Evolutionary conservation across 176 grass and related monocot species (phyloP).

Genomic region (Sorghum bicolor): DNA sequence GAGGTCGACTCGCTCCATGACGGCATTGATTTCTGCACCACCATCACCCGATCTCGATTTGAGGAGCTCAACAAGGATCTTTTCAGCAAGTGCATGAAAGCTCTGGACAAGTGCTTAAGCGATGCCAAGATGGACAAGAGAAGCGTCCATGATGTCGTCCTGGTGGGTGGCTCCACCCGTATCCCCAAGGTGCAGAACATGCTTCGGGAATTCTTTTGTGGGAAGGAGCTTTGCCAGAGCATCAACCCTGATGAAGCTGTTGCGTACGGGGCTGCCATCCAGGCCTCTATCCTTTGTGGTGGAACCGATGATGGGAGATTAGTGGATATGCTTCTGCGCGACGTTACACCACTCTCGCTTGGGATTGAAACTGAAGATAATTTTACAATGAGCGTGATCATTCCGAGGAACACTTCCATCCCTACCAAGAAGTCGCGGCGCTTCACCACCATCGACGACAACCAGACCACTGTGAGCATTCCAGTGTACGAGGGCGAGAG

Average conservation of each 20-base stretch:
- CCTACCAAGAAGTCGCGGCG: conserved; percentile 15
- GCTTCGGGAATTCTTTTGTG: conserved; percentile 35
- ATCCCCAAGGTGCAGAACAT: conserved; percentile 50
- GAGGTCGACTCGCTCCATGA: conserved; percentile 41
- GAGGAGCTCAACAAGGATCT: conserved; percentile 52
- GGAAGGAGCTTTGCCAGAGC: conserved; percentile 50
- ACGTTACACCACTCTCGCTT: conserved; percentile 52
- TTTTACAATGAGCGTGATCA: conserved; percentile 15
- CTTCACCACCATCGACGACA: conserved; percentile 25
- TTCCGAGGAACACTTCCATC: conserved; percentile 43
- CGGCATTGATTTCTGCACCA: conserved; percentile 33
- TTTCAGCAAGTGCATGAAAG: conserved; percentile 37
- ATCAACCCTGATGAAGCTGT: conserved; percentile 63
- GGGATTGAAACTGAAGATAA: background rate
- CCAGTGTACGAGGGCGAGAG: conserved; percentile 60
- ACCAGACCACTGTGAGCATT: background rate
- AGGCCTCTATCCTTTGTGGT: conserved; percentile 41
- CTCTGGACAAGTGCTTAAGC: conserved; percentile 37
- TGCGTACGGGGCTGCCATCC: conserved; percentile 45
- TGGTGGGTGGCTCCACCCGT: conserved; percentile 54
- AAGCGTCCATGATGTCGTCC: conserved; percentile 41
- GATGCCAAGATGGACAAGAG: conserved; percentile 49
- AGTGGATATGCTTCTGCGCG: conserved; percentile 25
- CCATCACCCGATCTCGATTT: conserved; percentile 37
- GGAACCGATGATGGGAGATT: background rate